A percentile compares a stretch with the other conserved stretches of the same genome.
phyloP scores from a whole-genome alignment of 257 asterid species.

The Linaria vulgaris region DNA sequence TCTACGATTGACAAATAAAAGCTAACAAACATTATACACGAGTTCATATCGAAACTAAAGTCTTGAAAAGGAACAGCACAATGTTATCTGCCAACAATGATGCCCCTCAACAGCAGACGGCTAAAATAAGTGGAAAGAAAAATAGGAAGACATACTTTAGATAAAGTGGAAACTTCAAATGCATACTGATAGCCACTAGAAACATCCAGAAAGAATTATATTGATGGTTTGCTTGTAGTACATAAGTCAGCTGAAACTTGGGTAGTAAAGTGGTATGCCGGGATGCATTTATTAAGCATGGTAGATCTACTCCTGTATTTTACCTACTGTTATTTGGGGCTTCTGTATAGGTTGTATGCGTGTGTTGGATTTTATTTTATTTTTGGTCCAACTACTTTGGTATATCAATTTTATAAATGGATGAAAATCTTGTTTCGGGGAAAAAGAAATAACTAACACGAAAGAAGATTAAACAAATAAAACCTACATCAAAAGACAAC shows the following conservation, averaged over 20 bases:
- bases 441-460: no score
- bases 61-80: constrained; percentile 16
- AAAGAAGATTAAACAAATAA: background rate
- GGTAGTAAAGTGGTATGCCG: no score
- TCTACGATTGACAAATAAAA: no score
- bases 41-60: constrained; percentile 3
- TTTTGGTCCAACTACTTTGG: background rate
- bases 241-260: no score
- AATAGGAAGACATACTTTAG: background rate
- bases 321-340: background rate
- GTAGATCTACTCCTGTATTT: background rate
- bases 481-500: constrained; percentile 5
- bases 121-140: background rate
- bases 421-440: no score
- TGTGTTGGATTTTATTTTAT: no score
- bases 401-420: background rate
- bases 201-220: no score
- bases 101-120: constrained; percentile 15
- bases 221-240: no score
- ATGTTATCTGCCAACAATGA: background rate
- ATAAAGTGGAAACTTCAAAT: constrained; percentile 6
- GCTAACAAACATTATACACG: no score
- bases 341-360: background rate
- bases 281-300: no score
- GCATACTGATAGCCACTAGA: constrained; percentile 8